Evolutionary conservation across 345 rosid species (phyloP).

Genomic region (Sonneratia caseolaris): DNA sequence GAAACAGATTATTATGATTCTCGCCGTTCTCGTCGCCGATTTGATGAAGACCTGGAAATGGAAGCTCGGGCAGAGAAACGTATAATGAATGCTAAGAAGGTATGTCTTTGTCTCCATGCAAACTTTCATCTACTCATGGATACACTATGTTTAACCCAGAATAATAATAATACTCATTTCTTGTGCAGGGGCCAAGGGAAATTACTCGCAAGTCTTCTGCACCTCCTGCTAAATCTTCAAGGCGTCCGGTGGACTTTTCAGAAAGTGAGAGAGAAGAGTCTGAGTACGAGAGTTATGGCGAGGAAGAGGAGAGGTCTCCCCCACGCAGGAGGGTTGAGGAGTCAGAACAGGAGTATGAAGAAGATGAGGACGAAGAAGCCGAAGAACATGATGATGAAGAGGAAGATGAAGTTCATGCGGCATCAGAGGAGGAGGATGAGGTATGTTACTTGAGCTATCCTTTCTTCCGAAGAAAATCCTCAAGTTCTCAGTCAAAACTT

Average conservation of each 20-base stretch:
- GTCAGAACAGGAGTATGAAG: conserved; percentile 75
- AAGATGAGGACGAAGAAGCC: conserved; percentile 65
- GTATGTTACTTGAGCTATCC: background rate
- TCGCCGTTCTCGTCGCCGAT: conserved; percentile 63
- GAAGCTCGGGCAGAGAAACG: conserved; percentile 88
- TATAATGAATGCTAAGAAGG: conserved; percentile 95
- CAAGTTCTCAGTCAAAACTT: background rate
- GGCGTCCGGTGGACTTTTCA: conserved; percentile 68
- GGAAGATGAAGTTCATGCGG: conserved; percentile 33
- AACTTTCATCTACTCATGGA: background rate
- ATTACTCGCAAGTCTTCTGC: conserved; percentile 49
- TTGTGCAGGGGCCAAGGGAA: conserved; percentile 54
- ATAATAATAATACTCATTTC: background rate
- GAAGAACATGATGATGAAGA: conserved; percentile 36
- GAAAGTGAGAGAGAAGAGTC: conserved; percentile 93
- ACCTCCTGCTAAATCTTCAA: conserved; percentile 43
- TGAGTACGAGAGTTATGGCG: conserved; percentile 90
- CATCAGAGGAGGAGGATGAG: conserved; percentile 72
- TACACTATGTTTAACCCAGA: background rate
- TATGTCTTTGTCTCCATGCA: conserved; percentile 7
- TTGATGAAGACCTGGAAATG: conserved; percentile 85
- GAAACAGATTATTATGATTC: conserved; percentile 72
- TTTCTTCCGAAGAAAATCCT: background rate
- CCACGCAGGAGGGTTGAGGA: conserved; percentile 55
- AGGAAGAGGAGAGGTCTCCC: conserved; percentile 58